Conservation (phyloP, 2,329 filamentous ascomycete species). For the Fusarium luffae region DNA sequence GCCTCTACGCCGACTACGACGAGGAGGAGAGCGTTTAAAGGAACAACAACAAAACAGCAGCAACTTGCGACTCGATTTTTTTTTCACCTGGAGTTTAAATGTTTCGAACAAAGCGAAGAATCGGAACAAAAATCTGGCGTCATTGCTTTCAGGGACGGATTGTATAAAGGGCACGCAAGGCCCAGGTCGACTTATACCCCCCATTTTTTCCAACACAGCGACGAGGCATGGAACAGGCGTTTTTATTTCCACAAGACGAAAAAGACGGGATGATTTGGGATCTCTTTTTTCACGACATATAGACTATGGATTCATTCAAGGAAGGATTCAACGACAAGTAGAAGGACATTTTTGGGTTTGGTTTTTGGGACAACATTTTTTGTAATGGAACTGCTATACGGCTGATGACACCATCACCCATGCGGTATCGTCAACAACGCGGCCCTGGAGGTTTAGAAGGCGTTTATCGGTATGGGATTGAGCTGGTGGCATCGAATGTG, state of each 20-base stretch:
- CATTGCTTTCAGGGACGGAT: constrained; percentile 41
- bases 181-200: constrained; percentile 37
- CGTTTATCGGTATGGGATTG: constrained; percentile 14
- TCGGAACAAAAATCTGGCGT: constrained; percentile 40
- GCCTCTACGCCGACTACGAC: constrained; percentile 48
- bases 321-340: constrained; percentile 36
- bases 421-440: constrained; percentile 16
- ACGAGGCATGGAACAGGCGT: constrained; percentile 40
- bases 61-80: constrained; percentile 26
- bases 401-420: constrained; percentile 16
- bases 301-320: constrained; percentile 38
- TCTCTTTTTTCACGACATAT: constrained; percentile 35
- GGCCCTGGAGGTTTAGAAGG: constrained; percentile 27
- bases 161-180: constrained; percentile 35
- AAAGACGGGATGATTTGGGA: constrained; percentile 37
- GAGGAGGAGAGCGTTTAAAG: constrained; percentile 49
- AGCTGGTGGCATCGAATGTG: constrained; percentile 9
- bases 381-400: constrained; percentile 37
- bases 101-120: constrained; percentile 35
- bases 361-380: constrained; percentile 10
- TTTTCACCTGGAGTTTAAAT: constrained; percentile 35
- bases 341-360: constrained; percentile 25
- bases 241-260: constrained; percentile 33
- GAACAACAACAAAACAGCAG: constrained; percentile 1
- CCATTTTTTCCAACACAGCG: constrained; percentile 37